Evolutionary conservation across 805 yeast genomes (phyloP).

Genomic region (Kodamaea kakaduensis): DNA sequence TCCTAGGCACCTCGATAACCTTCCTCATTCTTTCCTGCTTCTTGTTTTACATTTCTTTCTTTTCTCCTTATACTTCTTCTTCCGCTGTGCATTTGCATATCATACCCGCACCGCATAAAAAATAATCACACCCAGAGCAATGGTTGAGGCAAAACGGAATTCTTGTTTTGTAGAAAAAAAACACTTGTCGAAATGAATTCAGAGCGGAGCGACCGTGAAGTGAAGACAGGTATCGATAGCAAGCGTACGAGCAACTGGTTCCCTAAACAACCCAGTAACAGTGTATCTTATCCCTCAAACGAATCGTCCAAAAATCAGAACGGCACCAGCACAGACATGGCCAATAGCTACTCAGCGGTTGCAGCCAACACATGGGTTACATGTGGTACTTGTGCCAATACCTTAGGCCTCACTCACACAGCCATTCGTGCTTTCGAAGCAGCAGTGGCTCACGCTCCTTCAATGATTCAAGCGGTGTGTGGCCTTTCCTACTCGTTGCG

Average conservation of each 20-base stretch:
- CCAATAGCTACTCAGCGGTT: conserved; percentile 17
- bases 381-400: conserved; percentile 44
- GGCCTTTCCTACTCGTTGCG: conserved; percentile 43
- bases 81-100: neutral
- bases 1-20: too few species aligned
- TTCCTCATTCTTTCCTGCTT: too few species aligned
- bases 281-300: too few species aligned
- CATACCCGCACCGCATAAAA: conserved; percentile 2
- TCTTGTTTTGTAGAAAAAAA: conserved; percentile 1
- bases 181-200: conserved; percentile 3
- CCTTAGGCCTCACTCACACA: conserved; percentile 35
- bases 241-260: neutral
- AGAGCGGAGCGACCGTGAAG: conserved; percentile 2
- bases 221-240: conserved; percentile 1
- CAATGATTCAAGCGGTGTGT: conserved; percentile 36
- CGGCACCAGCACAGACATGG: conserved; percentile 1
- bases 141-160: conserved; percentile 3
- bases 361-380: conserved; percentile 44
- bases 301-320: neutral
- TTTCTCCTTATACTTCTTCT: too few species aligned
- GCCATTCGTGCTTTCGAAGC: conserved; percentile 43
- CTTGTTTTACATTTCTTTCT: too few species aligned
- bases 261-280: too few species aligned
- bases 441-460: conserved; percentile 41
- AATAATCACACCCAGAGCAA: conserved; percentile 1